A percentile compares a stretch with the other conserved stretches of the same genome.
Conservation (phyloP, 768 basidiomycete genomes). For the Artomyces pyxidatus region DNA sequence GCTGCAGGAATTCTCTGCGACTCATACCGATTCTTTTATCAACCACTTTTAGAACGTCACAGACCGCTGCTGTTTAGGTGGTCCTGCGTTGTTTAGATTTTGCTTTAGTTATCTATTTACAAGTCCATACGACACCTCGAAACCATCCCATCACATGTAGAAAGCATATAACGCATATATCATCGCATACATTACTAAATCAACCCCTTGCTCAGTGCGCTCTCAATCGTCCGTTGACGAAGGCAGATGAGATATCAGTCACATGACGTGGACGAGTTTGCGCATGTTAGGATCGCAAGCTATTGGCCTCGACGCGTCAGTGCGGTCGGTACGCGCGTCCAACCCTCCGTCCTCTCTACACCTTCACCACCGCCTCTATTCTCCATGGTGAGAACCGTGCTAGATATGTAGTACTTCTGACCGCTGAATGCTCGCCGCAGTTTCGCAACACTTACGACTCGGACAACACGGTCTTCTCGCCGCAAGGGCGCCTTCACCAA, state of each 20-base stretch:
- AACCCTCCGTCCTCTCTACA: background rate
- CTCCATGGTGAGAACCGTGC: too few species aligned
- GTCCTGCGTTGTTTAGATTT: too few species aligned
- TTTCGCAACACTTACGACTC: constrained; percentile 97
- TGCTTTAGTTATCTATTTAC: too few species aligned
- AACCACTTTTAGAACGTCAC: too few species aligned
- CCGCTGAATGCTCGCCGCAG: constrained; percentile 28
- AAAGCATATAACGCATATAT: too few species aligned
- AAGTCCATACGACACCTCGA: too few species aligned
- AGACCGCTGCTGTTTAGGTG: too few species aligned
- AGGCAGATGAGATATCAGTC: background rate
- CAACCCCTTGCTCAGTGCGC: too few species aligned
- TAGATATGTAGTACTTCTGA: too few species aligned
- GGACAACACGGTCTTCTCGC: constrained; percentile 95
- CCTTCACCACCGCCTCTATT: background rate
- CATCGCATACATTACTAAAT: background rate
- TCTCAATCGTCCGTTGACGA: too few species aligned
- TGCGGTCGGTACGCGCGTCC: constrained; percentile 1
- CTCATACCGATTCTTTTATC: too few species aligned
- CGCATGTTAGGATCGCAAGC: constrained; percentile 4
- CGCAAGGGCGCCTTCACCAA: constrained; percentile 94
- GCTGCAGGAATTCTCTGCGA: too few species aligned
- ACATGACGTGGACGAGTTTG: constrained; percentile 2
- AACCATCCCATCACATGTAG: background rate
- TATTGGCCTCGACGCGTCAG: constrained; percentile 6